Percentiles rank a stretch among this genome's conserved stretches.
phyloP scores from a whole-genome alignment of 331 rosid species.

The Malus hybrid region DNA sequence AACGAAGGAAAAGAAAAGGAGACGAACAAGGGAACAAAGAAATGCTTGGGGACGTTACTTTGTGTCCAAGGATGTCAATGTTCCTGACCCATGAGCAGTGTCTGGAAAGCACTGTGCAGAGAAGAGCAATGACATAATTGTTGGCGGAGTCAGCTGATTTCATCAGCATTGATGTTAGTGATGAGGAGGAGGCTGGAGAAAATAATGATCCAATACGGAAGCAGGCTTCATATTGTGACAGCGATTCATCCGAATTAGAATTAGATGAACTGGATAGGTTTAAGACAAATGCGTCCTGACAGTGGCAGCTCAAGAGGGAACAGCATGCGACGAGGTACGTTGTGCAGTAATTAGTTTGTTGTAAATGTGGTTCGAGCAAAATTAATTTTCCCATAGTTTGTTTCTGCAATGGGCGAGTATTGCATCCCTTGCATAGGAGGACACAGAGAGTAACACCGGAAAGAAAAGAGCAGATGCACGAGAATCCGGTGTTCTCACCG shows the following conservation, averaged over 20 bases:
- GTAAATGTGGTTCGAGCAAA: not conserved
- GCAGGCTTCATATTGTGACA: slow-evolving; percentile 26
- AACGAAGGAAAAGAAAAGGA: slow-evolving; percentile 66
- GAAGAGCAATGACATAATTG: slow-evolving; percentile 2
- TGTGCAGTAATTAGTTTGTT: not conserved
- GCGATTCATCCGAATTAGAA: slow-evolving; percentile 29
- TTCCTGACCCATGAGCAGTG: slow-evolving; percentile 24
- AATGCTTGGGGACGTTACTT: slow-evolving; percentile 62
- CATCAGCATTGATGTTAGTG: slow-evolving; percentile 36
- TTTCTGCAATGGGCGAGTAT: not conserved
- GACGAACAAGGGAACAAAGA: slow-evolving; percentile 41
- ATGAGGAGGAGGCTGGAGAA: slow-evolving; percentile 26
- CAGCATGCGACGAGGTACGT: not conserved
- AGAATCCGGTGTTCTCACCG: not conserved
- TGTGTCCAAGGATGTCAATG: slow-evolving; percentile 27
- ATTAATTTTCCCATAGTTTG: not conserved
- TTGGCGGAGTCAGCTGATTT: slow-evolving; percentile 38
- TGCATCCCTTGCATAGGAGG: not conserved
- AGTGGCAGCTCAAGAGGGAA: slow-evolving; percentile 6
- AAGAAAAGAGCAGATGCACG: not conserved
- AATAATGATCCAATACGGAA: slow-evolving; percentile 14
- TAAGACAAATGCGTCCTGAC: slow-evolving; percentile 12
- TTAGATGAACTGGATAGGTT: slow-evolving; percentile 32
- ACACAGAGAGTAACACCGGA: not conserved
- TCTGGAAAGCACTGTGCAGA: slow-evolving; percentile 22